phyloP scores from a whole-genome alignment of 2,329 filamentous ascomycete species.

The Penicillium sp. region DNA sequence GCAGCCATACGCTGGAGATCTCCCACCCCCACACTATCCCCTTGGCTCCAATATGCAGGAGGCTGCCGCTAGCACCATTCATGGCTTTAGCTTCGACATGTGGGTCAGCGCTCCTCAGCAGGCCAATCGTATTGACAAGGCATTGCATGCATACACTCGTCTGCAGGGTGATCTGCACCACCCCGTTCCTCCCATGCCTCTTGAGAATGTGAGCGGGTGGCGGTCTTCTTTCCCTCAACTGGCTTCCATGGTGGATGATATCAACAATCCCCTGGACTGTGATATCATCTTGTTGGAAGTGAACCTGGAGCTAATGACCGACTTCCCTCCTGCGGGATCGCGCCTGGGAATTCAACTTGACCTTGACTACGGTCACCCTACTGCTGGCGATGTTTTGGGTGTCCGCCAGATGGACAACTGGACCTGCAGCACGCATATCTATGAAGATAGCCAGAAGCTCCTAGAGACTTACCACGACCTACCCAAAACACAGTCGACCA shows the following conservation, averaged over 20 bases:
- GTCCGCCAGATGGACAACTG: constrained; percentile 41
- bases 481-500: constrained; percentile 36
- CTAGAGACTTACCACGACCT: constrained; percentile 34
- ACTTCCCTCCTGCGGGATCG: constrained; percentile 43
- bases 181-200: constrained; percentile 33
- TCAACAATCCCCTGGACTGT: constrained; percentile 34
- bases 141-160: constrained; percentile 45
- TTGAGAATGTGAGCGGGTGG: constrained; percentile 44
- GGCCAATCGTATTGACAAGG: constrained; percentile 36
- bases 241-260: constrained; percentile 33
- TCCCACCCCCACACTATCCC: constrained; percentile 35
- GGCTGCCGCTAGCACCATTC: constrained; percentile 27
- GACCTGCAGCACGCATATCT: constrained; percentile 44
- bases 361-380: constrained; percentile 40
- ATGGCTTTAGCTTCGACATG: constrained; percentile 46
- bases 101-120: constrained; percentile 43
- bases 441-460: constrained; percentile 36
- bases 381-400: constrained; percentile 30
- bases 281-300: constrained; percentile 47
- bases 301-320: constrained; percentile 43
- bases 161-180: constrained; percentile 40
- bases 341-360: constrained; percentile 43
- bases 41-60: constrained; percentile 35
- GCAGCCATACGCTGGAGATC: constrained; percentile 34
- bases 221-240: constrained; percentile 42